Percentiles rank a stretch among this genome's conserved stretches.
phyloP scores from a whole-genome alignment of 345 rosid species.

The Linum lewisii region DNA sequence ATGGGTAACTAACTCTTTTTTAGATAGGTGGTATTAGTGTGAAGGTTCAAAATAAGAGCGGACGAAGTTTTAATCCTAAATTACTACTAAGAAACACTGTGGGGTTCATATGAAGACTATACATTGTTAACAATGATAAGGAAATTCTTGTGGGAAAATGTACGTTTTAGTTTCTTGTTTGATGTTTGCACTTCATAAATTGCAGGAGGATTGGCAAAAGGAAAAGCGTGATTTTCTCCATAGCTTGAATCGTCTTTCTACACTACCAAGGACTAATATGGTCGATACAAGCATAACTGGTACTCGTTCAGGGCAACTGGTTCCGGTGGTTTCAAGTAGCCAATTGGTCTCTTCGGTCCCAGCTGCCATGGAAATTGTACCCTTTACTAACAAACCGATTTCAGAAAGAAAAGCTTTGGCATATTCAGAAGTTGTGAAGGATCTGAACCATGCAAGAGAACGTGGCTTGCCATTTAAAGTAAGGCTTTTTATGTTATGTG shows the following conservation, averaged over 20 bases:
- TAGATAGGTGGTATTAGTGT: no score
- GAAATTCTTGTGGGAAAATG: constrained; percentile 4
- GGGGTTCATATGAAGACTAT: background rate
- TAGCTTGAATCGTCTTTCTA: constrained; percentile 83
- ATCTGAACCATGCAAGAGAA: constrained; percentile 71
- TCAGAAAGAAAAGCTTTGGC: constrained; percentile 68
- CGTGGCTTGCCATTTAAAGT: constrained; percentile 72
- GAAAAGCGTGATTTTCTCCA: constrained; percentile 91
- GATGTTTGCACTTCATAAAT: constrained; percentile 10
- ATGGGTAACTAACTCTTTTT: no score
- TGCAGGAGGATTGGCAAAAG: constrained; percentile 93
- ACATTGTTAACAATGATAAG: constrained; percentile 8
- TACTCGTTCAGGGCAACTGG: constrained; percentile 42
- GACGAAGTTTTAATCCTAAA: no score
- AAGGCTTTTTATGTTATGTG: constrained; percentile 15
- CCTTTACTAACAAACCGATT: constrained; percentile 53
- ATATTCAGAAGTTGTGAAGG: constrained; percentile 75
- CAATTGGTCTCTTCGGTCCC: constrained; percentile 47
- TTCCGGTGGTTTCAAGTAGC: constrained; percentile 41
- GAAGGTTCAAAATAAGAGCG: no score
- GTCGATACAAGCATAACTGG: constrained; percentile 32
- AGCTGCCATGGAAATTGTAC: constrained; percentile 48
- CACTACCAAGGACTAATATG: constrained; percentile 63
- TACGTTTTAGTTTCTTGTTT: constrained; percentile 11
- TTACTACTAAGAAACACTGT: no score